These are phyloP conservation scores for Trametes meyenii DNA, from an alignment of 768 basidiomycete species.

Conservation along the genomic window DNA sequence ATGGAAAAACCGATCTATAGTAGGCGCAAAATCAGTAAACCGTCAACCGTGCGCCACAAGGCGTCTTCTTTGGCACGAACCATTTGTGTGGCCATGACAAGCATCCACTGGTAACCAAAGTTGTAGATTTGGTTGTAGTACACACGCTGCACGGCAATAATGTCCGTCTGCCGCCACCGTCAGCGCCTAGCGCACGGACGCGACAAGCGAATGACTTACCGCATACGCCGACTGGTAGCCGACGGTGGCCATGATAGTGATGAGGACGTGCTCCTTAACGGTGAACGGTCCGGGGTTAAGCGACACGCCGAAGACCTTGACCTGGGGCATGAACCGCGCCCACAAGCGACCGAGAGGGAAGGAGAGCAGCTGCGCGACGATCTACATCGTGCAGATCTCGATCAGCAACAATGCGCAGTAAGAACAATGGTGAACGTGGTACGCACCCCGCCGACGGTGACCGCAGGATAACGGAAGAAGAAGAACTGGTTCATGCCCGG, in stretches of 20 bases:
- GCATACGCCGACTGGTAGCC: constrained; percentile 39
- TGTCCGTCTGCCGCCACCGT: constrained; percentile 38
- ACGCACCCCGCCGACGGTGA: constrained; percentile 33
- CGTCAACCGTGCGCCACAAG: neutral
- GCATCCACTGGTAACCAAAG: constrained; percentile 44
- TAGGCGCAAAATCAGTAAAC: neutral
- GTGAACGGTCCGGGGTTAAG: constrained; percentile 73
- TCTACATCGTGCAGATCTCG: constrained; percentile 22
- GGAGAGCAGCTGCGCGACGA: constrained; percentile 70
- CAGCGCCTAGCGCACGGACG: neutral
- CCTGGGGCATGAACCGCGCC: constrained; percentile 55
- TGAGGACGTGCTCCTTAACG: constrained; percentile 72
- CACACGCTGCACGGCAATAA: constrained; percentile 48
- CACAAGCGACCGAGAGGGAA: constrained; percentile 67
- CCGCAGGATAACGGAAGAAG: constrained; percentile 66
- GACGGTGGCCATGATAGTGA: constrained; percentile 46
- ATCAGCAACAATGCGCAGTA: constrained; percentile 10
- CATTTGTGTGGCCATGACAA: constrained; percentile 44
- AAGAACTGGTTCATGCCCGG: constrained; percentile 82
- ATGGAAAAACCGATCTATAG: constrained; percentile 43
- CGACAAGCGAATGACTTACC: constrained; percentile 13
- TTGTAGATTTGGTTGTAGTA: constrained; percentile 45
- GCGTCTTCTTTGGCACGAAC: neutral
- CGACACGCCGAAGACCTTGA: constrained; percentile 52
- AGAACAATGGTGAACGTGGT: neutral